phyloP scores from a whole-genome alignment of 2,329 filamentous ascomycete genomes.

The Nannizziopsis arthrosporioides region DNA sequence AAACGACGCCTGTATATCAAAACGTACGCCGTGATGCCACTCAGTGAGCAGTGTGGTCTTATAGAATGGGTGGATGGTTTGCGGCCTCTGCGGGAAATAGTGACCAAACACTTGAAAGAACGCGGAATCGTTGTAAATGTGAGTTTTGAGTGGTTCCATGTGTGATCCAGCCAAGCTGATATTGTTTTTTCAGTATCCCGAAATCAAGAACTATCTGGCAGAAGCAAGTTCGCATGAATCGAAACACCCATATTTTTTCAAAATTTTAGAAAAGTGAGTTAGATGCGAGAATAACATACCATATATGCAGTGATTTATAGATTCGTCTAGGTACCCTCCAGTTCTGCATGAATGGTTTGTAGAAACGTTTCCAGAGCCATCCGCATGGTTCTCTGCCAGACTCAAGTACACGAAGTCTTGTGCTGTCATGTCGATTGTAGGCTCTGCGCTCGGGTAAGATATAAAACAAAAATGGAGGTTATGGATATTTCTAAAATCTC shows the following conservation, averaged over 20 bases:
- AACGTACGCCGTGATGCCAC: slow-evolving; percentile 89
- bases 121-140: slow-evolving; percentile 51
- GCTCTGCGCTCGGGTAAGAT: slow-evolving; percentile 64
- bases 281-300: slow-evolving; percentile 1
- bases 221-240: slow-evolving; percentile 52
- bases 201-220: slow-evolving; percentile 50
- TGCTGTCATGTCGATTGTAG: slow-evolving; percentile 99
- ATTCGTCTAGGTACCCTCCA: slow-evolving; percentile 53
- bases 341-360: slow-evolving; percentile 92
- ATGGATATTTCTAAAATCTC: slow-evolving; percentile 9
- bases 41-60: slow-evolving; percentile 94
- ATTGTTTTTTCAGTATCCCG: slow-evolving; percentile 47
- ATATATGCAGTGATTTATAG: background rate
- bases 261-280: slow-evolving; percentile 39
- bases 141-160: slow-evolving; percentile 14
- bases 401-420: slow-evolving; percentile 84
- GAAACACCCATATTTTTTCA: slow-evolving; percentile 60
- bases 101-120: slow-evolving; percentile 65
- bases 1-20: slow-evolving; percentile 73
- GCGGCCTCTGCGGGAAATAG: slow-evolving; percentile 83
- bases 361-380: slow-evolving; percentile 85
- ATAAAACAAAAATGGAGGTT: background rate
- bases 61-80: slow-evolving; percentile 98
- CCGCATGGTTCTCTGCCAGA: slow-evolving; percentile 80
- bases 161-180: background rate